Evolutionary conservation across 768 basidiomycete species (phyloP).

Genomic region (Gloeophyllum trabeum): DNA sequence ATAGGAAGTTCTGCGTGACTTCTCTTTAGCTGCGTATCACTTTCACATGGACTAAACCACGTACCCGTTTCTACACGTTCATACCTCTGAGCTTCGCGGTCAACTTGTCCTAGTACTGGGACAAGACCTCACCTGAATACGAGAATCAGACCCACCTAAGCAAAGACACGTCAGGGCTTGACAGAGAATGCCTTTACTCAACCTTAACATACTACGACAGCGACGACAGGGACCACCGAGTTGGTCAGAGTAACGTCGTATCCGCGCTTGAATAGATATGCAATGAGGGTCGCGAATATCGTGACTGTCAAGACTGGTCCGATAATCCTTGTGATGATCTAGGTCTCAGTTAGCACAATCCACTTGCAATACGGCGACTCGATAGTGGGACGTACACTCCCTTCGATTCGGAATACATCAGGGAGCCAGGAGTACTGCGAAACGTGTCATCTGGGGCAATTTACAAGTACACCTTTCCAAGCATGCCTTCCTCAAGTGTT

Average conservation of each 20-base stretch:
- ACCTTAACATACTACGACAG: constrained; percentile 66
- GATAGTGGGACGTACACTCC: constrained; percentile 44
- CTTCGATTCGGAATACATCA: constrained; percentile 76
- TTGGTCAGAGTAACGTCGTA: constrained; percentile 59
- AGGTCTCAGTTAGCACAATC: constrained; percentile 6
- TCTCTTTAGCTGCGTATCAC: too few species aligned
- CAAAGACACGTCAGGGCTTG: neutral
- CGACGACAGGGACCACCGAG: constrained; percentile 78
- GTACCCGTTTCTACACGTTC: constrained; percentile 47
- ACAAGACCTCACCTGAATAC: constrained; percentile 63
- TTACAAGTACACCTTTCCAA: neutral
- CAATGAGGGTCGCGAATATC: constrained; percentile 51
- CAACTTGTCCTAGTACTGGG: neutral
- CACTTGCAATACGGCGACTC: neutral
- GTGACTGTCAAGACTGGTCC: constrained; percentile 84
- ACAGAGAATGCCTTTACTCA: neutral
- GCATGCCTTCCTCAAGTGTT: constrained; percentile 10
- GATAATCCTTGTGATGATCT: constrained; percentile 64
- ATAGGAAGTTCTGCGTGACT: constrained; percentile 74
- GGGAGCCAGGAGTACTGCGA: constrained; percentile 80
- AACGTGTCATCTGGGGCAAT: neutral
- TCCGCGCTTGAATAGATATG: constrained; percentile 47
- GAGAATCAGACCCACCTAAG: constrained; percentile 76
- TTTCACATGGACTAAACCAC: constrained; percentile 15
- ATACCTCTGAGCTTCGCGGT: neutral